phyloP scores from a whole-genome alignment of 495 filamentous ascomycete genomes.

The Penicillium egyptiacum region DNA sequence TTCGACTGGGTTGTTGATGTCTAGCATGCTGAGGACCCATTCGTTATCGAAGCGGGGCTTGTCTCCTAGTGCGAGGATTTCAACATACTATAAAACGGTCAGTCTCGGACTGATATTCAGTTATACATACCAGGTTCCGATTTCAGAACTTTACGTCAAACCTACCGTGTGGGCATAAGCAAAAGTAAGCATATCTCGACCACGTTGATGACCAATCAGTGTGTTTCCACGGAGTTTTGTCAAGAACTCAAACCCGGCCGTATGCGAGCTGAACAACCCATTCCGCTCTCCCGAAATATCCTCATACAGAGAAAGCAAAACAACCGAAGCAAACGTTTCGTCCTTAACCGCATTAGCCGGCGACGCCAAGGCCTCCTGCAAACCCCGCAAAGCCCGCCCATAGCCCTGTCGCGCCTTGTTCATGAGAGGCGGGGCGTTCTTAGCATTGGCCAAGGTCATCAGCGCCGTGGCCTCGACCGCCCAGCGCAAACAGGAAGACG shows the following conservation, averaged over 20 bases:
- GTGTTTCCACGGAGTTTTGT: constrained; percentile 39
- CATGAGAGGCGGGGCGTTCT: constrained; percentile 31
- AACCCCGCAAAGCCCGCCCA: constrained; percentile 36
- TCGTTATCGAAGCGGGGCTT: constrained; percentile 36
- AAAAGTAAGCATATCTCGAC: constrained; percentile 45
- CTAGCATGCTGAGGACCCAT: constrained; percentile 32
- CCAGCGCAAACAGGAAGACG: constrained; percentile 36
- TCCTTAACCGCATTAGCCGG: constrained; percentile 38
- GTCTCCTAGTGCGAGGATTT: constrained; percentile 40
- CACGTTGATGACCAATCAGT: constrained; percentile 34
- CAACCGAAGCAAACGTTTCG: constrained; percentile 44
- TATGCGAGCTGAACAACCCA: constrained; percentile 44
- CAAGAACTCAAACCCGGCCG: constrained; percentile 43
- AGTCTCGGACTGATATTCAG: not conserved
- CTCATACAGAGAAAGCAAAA: constrained; percentile 43
- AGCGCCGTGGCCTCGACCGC: constrained; percentile 45
- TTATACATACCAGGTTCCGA: not conserved
- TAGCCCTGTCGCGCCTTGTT: constrained; percentile 36
- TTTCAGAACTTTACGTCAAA: not conserved
- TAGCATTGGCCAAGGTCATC: constrained; percentile 37
- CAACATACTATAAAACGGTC: constrained; percentile 33
- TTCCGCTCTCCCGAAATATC: constrained; percentile 43
- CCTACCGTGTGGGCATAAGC: constrained; percentile 45
- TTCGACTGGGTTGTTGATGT: constrained; percentile 37
- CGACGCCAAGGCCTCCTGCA: constrained; percentile 33